A percentile compares a stretch with the other conserved stretches of the same genome.
Conservation (phyloP, 2,329 filamentous ascomycete species). For the Sporothrix variecibatus region DNA sequence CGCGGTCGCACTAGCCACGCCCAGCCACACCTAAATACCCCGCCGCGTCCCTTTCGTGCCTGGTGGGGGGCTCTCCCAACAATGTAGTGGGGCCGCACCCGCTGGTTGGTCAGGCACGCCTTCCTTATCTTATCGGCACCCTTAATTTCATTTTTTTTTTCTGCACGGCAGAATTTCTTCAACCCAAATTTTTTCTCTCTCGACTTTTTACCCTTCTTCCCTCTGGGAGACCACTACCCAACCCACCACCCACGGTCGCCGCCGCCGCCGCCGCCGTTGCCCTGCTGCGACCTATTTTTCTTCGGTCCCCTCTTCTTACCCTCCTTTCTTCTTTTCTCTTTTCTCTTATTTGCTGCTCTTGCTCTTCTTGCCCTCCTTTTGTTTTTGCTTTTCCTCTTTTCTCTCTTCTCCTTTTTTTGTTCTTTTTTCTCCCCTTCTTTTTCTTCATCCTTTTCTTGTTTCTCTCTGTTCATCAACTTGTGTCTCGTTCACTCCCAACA, state of each 20-base stretch:
- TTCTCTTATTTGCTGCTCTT: not conserved
- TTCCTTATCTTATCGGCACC: slow-evolving; percentile 21
- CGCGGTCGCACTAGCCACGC: not conserved
- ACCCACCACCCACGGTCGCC: slow-evolving; percentile 7
- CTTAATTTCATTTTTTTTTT: slow-evolving; percentile 12
- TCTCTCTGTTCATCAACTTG: slow-evolving; percentile 11
- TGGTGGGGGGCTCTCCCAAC: not conserved
- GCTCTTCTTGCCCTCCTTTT: slow-evolving; percentile 11
- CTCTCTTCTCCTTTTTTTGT: not conserved
- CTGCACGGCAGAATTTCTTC: slow-evolving; percentile 25
- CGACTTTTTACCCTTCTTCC: not conserved
- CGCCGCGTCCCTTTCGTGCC: not conserved
- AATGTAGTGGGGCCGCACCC: not conserved
- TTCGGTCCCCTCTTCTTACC: not conserved
- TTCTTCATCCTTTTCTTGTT: not conserved
- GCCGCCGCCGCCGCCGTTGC: not conserved
- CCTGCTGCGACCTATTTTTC: slow-evolving; percentile 15
- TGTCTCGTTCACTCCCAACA: not conserved
- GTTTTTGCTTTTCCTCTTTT: slow-evolving; percentile 8
- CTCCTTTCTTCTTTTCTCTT: not conserved
- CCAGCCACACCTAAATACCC: slow-evolving; percentile 13
- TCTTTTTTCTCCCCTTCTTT: not conserved
- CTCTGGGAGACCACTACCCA: not conserved
- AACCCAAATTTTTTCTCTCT: slow-evolving; percentile 13
- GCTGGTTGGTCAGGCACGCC: slow-evolving; percentile 5